phyloP scores from a whole-genome alignment of 805 yeast genomes.

The Starmerella khaoyaiensis region DNA sequence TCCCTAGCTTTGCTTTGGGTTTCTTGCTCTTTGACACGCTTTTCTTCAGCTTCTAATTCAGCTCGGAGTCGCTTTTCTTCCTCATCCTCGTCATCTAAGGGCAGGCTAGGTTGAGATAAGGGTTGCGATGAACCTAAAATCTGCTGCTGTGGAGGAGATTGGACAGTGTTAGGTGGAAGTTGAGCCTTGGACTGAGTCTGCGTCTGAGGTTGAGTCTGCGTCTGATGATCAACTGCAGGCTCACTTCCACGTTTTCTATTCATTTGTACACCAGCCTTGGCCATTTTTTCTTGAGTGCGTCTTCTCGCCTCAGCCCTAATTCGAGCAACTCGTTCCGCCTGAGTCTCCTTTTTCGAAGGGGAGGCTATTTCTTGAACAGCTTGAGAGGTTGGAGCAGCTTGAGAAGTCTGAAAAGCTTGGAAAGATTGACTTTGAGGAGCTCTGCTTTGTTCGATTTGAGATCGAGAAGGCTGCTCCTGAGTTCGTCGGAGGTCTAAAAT shows the following conservation, averaged over 20 bases:
- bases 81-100: slow-evolving; percentile 27
- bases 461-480: slow-evolving; percentile 4
- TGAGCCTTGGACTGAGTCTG: not conserved
- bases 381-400: not conserved
- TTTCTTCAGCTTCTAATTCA: slow-evolving; percentile 31
- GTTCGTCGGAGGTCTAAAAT: slow-evolving; percentile 43
- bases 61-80: slow-evolving; percentile 29
- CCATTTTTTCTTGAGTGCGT: slow-evolving; percentile 22
- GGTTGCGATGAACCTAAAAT: not conserved
- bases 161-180: slow-evolving; percentile 1
- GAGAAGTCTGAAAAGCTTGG: not conserved
- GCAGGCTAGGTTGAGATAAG: not conserved
- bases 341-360: slow-evolving; percentile 15
- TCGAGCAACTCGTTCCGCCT: slow-evolving; percentile 23
- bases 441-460: too few species aligned
- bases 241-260: not conserved
- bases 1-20: slow-evolving; percentile 23
- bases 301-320: slow-evolving; percentile 24
- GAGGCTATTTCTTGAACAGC: slow-evolving; percentile 4
- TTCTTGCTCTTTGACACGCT: slow-evolving; percentile 28
- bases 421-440: too few species aligned
- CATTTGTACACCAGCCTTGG: slow-evolving; percentile 22
- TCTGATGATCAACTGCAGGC: not conserved
- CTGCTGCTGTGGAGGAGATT: not conserved
- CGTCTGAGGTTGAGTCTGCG: not conserved